Conservation (phyloP, 1,284 basidiomycete species). For the Lignosus rhinocerotis region DNA sequence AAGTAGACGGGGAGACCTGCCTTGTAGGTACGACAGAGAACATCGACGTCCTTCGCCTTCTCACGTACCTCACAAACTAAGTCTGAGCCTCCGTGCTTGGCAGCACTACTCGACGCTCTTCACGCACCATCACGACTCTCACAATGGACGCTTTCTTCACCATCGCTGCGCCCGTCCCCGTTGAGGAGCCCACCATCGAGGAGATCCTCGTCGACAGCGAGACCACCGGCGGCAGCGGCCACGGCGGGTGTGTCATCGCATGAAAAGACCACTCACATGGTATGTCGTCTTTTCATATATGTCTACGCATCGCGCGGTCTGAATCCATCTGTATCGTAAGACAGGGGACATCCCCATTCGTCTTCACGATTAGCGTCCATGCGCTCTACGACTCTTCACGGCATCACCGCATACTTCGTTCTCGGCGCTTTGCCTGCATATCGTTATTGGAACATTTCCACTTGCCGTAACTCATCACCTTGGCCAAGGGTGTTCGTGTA, state of each 20-base stretch:
- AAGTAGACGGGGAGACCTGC: conserved; percentile 6
- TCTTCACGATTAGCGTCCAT: conserved; percentile 6
- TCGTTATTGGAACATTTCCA: conserved; percentile 14
- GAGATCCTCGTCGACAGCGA: conserved; percentile 18
- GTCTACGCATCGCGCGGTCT: not conserved
- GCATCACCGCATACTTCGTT: conserved; percentile 13
- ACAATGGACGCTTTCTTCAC: conserved; percentile 24
- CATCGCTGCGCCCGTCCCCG: conserved; percentile 3
- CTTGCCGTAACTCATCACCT: conserved; percentile 7
- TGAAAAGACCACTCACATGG: conserved; percentile 9
- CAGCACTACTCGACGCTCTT: conserved; percentile 7
- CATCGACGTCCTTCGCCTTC: not conserved
- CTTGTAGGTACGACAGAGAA: not conserved
- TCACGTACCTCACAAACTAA: not conserved
- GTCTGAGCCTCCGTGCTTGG: conserved; percentile 2
- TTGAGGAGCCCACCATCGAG: conserved; percentile 17
- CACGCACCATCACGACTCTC: not conserved
- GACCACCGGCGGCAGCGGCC: conserved; percentile 2
- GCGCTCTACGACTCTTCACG: conserved; percentile 9
- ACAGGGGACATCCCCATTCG: not conserved
- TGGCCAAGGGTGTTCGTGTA: not conserved
- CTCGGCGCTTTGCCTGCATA: conserved; percentile 14
- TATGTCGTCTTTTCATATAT: not conserved
- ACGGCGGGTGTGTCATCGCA: conserved; percentile 16
- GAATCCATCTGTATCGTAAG: not conserved